Evolutionary conservation across 108 stramenopile genomes (phyloP).

Genomic region (Fistulifera solaris): DNA sequence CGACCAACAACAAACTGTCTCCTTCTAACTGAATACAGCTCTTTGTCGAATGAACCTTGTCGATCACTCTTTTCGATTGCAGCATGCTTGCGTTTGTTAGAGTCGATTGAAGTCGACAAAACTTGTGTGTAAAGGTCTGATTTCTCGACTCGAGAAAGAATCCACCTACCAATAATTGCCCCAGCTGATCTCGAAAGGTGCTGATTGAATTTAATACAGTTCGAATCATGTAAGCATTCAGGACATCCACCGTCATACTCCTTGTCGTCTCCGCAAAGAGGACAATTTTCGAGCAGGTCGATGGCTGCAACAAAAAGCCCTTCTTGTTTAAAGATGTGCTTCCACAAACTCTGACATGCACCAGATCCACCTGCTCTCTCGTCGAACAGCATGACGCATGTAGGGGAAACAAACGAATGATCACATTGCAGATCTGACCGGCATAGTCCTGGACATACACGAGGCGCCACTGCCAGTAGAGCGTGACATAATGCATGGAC

Average conservation of each 20-base stretch:
- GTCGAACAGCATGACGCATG: constrained; percentile 67
- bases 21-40: constrained; percentile 23
- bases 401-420: constrained; percentile 44
- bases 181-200: constrained; percentile 32
- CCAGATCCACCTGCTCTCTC: constrained; percentile 70
- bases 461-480: constrained; percentile 81
- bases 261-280: constrained; percentile 39
- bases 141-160: constrained; percentile 32
- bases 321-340: constrained; percentile 28
- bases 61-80: constrained; percentile 22
- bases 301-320: constrained; percentile 55
- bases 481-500: constrained; percentile 91
- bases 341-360: constrained; percentile 50
- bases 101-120: constrained; percentile 40
- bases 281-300: constrained; percentile 56
- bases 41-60: constrained; percentile 11
- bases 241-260: constrained; percentile 76
- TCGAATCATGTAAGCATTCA: constrained; percentile 57
- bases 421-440: constrained; percentile 70
- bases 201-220: constrained; percentile 73
- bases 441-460: constrained; percentile 75
- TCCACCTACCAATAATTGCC: constrained; percentile 26
- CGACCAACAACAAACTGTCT: constrained; percentile 49
- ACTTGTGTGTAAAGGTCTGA: constrained; percentile 42
- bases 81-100: constrained; percentile 21